Percentiles rank a stretch among this genome's conserved stretches.
These are phyloP conservation scores for Geranomyces variabilis DNA, from an alignment of 192 early-diverging fungal species.

Conservation along the genomic window DNA sequence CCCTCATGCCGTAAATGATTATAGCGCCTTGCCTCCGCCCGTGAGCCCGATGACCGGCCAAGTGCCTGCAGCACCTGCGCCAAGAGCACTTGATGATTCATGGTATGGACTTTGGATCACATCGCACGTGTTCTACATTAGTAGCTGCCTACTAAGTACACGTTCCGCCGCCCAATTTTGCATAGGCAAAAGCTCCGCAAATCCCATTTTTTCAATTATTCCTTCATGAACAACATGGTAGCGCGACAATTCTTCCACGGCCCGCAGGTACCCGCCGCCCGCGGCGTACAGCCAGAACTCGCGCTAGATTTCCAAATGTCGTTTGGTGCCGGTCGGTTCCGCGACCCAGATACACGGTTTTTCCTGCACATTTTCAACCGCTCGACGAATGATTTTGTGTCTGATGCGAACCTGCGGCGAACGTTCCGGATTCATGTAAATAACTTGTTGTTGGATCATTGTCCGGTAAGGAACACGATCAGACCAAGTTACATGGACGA, in stretches of 20 bases:
- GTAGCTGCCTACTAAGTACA: too few relatives aligned
- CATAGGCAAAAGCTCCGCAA: neutral
- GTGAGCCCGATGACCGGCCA: neutral
- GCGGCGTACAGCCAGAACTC: neutral
- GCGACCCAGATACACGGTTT: conserved; percentile 3
- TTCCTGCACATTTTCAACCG: conserved; percentile 7
- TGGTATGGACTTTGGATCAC: neutral
- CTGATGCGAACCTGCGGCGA: conserved; percentile 3
- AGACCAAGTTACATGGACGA: too few relatives aligned
- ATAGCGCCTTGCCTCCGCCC: neutral
- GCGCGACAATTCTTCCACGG: neutral
- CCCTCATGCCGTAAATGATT: neutral
- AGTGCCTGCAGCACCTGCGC: neutral
- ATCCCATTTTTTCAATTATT: neutral
- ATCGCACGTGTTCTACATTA: too few relatives aligned
- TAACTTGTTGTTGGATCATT: neutral
- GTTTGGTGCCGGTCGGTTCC: neutral
- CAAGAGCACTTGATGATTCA: neutral
- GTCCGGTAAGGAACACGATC: conserved; percentile 16
- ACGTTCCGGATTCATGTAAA: conserved; percentile 8
- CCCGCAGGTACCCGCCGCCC: neutral
- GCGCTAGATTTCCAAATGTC: neutral
- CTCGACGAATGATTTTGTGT: neutral
- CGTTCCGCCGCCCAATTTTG: neutral
- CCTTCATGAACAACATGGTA: neutral